Evolutionary conservation across 108 stramenopile genomes (phyloP), one percentile per base, ranked within the genome.

Genomic region (Nannochloropsis gaditana): DNA sequence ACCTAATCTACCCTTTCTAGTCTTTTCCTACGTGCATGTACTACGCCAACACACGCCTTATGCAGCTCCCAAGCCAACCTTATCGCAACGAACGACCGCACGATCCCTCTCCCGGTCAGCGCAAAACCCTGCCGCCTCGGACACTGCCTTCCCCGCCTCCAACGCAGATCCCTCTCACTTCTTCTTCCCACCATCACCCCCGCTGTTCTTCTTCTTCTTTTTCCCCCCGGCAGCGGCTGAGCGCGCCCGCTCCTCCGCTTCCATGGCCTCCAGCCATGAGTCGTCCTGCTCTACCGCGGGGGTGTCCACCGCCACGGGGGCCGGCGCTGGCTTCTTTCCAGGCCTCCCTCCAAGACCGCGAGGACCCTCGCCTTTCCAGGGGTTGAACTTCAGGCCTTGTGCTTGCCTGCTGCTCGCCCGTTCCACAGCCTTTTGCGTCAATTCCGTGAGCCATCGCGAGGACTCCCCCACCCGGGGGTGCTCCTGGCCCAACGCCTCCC

Each of bases 351-450:
- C 5, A 3, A 15, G 15, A n/a, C 59, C 59, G 59, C 59, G 19
- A n/a, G 19, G 3, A 73, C 59, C 59, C 19, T n/a, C 59, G 59
- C 59, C 59, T 15, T n/a, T 73, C 15, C 15, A 6, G 59, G 19
- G 59, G 59, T 73, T 73, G 19, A 2, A 15, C 4, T 15, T n/a
- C 59, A 73, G 3, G 59, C 19, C 59, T 73, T 59, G 85, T 21
- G 44, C 73, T 44, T 42, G 79, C 43, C 44, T 43, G 47, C 43
- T 43, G 43, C 50, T 41, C 5, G 85, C 85, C 21, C 42, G 80
- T n/a, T 85, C 47, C 45, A 85, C 85, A 11, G 81, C 45, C n/a
- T 85, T 85, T 42, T 80, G 80, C 4, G 85, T 85, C 42, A 85
- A 45, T 42, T 80, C 81, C 10, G 80, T 80, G 44, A 85, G 42